Evolutionary conservation across 2,329 filamentous ascomycete genomes (phyloP), one percentile per base, ranked within the genome.

Genomic region (Colletotrichum somersetense): DNA sequence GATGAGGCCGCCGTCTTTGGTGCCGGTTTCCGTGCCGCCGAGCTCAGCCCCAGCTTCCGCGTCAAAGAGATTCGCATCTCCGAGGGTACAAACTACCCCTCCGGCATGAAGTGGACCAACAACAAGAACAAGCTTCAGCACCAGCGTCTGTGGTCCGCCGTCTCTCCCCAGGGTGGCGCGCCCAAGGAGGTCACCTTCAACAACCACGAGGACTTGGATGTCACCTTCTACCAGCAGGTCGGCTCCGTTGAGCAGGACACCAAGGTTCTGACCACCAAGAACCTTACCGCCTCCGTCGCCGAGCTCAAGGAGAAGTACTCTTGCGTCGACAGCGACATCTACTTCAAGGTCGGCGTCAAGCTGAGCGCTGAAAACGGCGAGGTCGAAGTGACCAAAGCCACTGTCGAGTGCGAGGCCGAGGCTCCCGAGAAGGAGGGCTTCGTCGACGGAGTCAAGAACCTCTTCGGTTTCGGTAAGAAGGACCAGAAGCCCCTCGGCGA

Each of bases 1-100:
- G 96, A 99, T 78, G 96, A 99, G 83, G 93, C 96, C 33, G 96
- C 96, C 62, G 96, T 97, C 12, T 97, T 98, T 81, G 96, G 96
- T 77, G 96, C 96, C 67, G 95, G 93, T 38, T 98, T 99, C 87
- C 94, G 95, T 79, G 96, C 94, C 62, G 96, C 96, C 64, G 91
- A 94, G 76, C 88, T 99, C 71, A 98, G 94, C 83, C 95, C 96
- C 52, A 96, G 93, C 80, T 99, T 99, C 90, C 92, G 95, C 73
- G 96, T 99, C 79, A 99, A 98, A 87, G 96, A 98, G 79, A 99
- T 99, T 75, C 89, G 93, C 71, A 90, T 93, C 63, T 88, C 86
- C n/a, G 96, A 99, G 77, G 90, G 89, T 30, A 89, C 93, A 53
- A 87, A 87, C 55, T 98, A 96, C 80, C 85, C 91, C 2, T 88